Percentiles rank a stretch among this genome's conserved stretches.
These are phyloP conservation scores for Diversispora epigaea DNA, from an alignment of 192 early-diverging fungal genomes.

Conservation along the genomic window DNA sequence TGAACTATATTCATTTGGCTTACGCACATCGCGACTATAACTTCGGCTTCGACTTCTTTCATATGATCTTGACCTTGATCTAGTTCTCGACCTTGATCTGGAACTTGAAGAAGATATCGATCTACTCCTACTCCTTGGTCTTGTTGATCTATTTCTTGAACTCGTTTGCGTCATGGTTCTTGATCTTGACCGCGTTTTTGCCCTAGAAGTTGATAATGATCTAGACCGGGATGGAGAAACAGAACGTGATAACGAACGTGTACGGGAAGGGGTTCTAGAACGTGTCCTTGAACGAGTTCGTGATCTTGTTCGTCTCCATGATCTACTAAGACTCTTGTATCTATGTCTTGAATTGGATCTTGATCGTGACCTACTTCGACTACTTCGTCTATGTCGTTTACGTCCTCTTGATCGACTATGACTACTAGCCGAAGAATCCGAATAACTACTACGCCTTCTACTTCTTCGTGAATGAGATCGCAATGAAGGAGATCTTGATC, in stretches of 20 bases:
- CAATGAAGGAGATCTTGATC: constrained; percentile 17
- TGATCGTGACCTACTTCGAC: constrained; percentile 17
- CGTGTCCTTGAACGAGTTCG: constrained; percentile 11
- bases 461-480: constrained; percentile 6
- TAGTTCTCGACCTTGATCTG: constrained; percentile 10
- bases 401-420: constrained; percentile 14
- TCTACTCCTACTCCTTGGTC: constrained; percentile 14
- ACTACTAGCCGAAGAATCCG: constrained; percentile 26
- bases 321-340: constrained; percentile 21
- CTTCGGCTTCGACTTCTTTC: constrained; percentile 22
- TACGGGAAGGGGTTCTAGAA: neutral
- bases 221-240: constrained; percentile 3
- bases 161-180: constrained; percentile 10
- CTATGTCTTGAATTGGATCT: constrained; percentile 20
- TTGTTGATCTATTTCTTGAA: neutral
- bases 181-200: constrained; percentile 13
- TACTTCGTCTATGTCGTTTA: constrained; percentile 17
- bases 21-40: constrained; percentile 15
- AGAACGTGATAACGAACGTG: constrained; percentile 10
- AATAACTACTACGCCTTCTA: constrained; percentile 24
- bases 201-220: neutral
- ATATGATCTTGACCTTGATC: constrained; percentile 26
- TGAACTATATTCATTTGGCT: constrained; percentile 14
- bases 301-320: constrained; percentile 10
- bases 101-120: constrained; percentile 22